Evolutionary conservation across 768 basidiomycete species (phyloP), one percentile per base, ranked within the genome.

Genomic region (Myochromella boudieri): DNA sequence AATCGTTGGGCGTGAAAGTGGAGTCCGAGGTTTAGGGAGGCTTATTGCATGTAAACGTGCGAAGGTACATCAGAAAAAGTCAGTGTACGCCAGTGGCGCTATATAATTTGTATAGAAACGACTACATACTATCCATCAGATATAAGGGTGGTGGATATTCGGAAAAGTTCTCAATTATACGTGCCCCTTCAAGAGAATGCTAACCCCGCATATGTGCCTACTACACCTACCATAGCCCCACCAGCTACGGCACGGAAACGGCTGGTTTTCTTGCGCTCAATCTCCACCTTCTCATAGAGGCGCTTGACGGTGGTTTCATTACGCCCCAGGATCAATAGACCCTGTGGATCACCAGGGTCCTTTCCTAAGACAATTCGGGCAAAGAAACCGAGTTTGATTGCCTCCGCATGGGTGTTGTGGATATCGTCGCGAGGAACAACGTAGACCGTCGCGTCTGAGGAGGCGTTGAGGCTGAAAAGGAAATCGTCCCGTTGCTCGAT

Each of bases 211-310:
- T 74, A 82, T 39, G 80, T 71, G 32, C 80, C 80, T 6, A 81
- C 78, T 31, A 78, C 82, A 31, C 82, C 82, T 15, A 83, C 72
- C 14, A 83, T 68, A n/a, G 74, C 79, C 37, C 77, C 80, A 14
- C 79, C 75, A 49, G 81, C 81, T 40, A 71, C 76, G 36, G 72
- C 73, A 37, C 65, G 70, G 12, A 76, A 52, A 28, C 56, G 29
- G 48, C 40, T 42, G 27, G 57, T 48, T 47, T 62, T 63, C 43
- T 51, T 51, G 20, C 58, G 65, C 42, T 65, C 65, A 12, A 42
- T 56, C 47, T 66, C 64, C 24, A 73, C 57, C 38, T 65, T 67
- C 1, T 61, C 55, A 17, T 62, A 65, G 49, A 77, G 60, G 45
- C 52, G 65, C 51, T 77, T 60, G 11, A 81, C 74, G 2, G 75